phyloP scores from a whole-genome alignment of 2,329 filamentous ascomycete species.

The Didymella glomerata region DNA sequence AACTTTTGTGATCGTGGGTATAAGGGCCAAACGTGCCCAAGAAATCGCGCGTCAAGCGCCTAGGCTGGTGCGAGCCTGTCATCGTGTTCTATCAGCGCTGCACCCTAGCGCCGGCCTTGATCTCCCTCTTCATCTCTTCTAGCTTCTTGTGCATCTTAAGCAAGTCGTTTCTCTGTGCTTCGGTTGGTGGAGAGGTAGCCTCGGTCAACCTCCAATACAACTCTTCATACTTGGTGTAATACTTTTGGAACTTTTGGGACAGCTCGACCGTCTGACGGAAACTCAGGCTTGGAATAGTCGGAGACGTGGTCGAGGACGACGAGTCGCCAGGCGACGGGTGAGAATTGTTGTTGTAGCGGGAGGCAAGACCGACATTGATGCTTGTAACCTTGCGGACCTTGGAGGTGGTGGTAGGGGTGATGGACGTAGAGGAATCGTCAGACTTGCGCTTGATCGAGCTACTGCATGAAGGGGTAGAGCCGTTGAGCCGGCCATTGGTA shows the following conservation, averaged over 20 bases:
- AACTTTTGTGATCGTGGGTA: slow-evolving; percentile 12
- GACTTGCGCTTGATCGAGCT: slow-evolving; percentile 57
- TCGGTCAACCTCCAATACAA: slow-evolving; percentile 60
- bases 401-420: slow-evolving; percentile 36
- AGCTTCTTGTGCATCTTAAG: slow-evolving; percentile 63
- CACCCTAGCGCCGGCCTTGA: slow-evolving; percentile 52
- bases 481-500: slow-evolving; percentile 39
- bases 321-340: slow-evolving; percentile 47
- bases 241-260: slow-evolving; percentile 63
- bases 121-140: slow-evolving; percentile 66
- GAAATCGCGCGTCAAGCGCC: slow-evolving; percentile 14
- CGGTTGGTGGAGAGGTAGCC: slow-evolving; percentile 54
- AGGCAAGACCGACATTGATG: slow-evolving; percentile 47
- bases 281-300: slow-evolving; percentile 47
- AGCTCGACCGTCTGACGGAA: slow-evolving; percentile 57
- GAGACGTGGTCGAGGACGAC: slow-evolving; percentile 46
- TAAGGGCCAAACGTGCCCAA: slow-evolving; percentile 3
- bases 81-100: slow-evolving; percentile 31
- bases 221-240: slow-evolving; percentile 66
- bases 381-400: slow-evolving; percentile 48
- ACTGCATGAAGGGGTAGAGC: slow-evolving; percentile 40
- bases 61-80: slow-evolving; percentile 6
- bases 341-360: slow-evolving; percentile 46
- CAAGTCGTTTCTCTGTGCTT: slow-evolving; percentile 61
- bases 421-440: slow-evolving; percentile 48